Evolutionary conservation across 768 basidiomycete species (phyloP), one percentile per base, ranked within the genome.

Genomic region (Lyophyllum atratum): DNA sequence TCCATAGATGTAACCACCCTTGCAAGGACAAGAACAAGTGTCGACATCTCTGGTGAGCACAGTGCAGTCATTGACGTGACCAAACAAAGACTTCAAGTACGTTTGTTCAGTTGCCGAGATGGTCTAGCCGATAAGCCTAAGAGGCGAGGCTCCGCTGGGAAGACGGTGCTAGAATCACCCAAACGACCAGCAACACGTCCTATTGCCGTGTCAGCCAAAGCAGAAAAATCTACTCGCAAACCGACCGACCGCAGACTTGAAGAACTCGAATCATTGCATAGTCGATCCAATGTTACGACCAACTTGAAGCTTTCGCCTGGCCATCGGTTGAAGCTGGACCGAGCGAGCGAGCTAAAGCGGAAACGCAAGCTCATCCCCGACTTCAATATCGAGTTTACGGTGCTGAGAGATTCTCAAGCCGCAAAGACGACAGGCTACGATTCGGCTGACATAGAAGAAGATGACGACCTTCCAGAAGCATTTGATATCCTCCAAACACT

Each of bases 1-100:
- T 46, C 15, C 61, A n/a, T 37, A 92, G 90, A 49, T 94, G 92
- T 65, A 89, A 90, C 62, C 92, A 94, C 62, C 50, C 79, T 21
- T 94, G 92, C 78, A 90, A 88, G 67, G 85, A 92, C 64, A 93
- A 92, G 70, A 72, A 74, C 4, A 78, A 75, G 42, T 94, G 92
- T 66, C 82, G 86, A 24, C 92, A 94, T 74, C 67, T 86, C 33
- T 93, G 92, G 92, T 91, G 60, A 60, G 76, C 58, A 28, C 49
- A 26, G 0, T 12, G 0, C 8, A 26, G 19, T 34, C 22, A 25
- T 19, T 31, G 9, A 24, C 46, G 34, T 25, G 22, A 25, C 52
- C 66, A 19, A 50, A 40, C 51, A 47, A 25, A 40, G n/a, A 42
- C 33, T 7, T 9, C 19, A 37, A 47, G n/a, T 28, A 31, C 6